A percentile compares a stretch with the other conserved stretches of the same genome.
These are phyloP conservation scores for Verticillium albo-atrum DNA, from an alignment of 2,329 filamentous ascomycete genomes.

Conservation along the genomic window DNA sequence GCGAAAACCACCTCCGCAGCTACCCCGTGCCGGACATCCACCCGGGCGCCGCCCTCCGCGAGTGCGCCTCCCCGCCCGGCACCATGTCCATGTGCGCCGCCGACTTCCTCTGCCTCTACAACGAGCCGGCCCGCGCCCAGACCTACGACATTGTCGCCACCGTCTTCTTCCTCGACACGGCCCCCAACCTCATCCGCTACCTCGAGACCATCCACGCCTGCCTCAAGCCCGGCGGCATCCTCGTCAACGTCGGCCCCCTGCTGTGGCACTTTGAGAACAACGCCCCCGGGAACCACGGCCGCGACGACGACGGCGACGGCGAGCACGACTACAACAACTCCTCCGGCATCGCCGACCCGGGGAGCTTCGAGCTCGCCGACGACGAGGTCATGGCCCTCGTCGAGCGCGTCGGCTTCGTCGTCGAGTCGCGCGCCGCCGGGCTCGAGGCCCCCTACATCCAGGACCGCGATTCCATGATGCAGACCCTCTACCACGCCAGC, in stretches of 20 bases:
- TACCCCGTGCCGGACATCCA: constrained; percentile 80
- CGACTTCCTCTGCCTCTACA: constrained; percentile 88
- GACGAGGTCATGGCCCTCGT: constrained; percentile 82
- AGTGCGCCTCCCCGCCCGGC: constrained; percentile 36
- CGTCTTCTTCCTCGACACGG: constrained; percentile 96
- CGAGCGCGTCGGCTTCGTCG: constrained; percentile 67
- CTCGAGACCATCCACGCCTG: constrained; percentile 78
- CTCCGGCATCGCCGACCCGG: constrained; percentile 78
- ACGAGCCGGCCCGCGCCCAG: constrained; percentile 54
- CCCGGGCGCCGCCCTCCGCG: constrained; percentile 52
- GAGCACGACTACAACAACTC: constrained; percentile 44
- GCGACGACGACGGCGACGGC: constrained; percentile 45
- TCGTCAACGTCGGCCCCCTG: constrained; percentile 86
- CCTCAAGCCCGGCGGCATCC: constrained; percentile 70
- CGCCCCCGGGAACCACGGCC: constrained; percentile 52
- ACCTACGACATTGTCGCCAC: constrained; percentile 79
- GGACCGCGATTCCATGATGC: constrained; percentile 79
- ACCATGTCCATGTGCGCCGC: constrained; percentile 90
- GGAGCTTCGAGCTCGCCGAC: constrained; percentile 83
- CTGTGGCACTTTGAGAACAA: constrained; percentile 93
- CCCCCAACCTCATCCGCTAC: constrained; percentile 87
- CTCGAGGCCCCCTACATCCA: constrained; percentile 82
- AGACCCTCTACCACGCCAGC: constrained; percentile 73
- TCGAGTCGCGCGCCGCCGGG: constrained; percentile 58
- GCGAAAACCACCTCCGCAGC: constrained; percentile 68